Conservation (phyloP, 352 stramenopile genomes). For the Phytophthora citrophthora region DNA sequence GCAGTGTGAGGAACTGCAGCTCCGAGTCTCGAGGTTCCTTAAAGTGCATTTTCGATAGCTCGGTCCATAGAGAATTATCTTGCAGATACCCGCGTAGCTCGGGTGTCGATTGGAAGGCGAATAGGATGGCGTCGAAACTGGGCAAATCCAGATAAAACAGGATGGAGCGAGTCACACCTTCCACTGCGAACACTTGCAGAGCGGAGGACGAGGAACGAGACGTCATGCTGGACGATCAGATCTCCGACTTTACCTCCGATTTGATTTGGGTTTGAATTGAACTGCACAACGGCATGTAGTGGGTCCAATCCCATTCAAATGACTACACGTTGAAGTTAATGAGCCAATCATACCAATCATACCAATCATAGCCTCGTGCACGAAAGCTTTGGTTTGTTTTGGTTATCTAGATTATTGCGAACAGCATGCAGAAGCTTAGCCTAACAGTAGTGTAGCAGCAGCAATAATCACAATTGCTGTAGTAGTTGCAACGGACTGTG, state of each 20-base stretch:
- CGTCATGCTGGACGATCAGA: background rate
- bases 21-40: slow-evolving; percentile 20
- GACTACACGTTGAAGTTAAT: no score
- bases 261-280: background rate
- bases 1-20: slow-evolving; percentile 29
- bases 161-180: slow-evolving; percentile 32
- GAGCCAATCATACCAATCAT: no score
- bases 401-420: no score
- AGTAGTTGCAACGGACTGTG: background rate
- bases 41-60: slow-evolving; percentile 40
- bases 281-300: background rate
- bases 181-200: slow-evolving; percentile 37
- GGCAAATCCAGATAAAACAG: slow-evolving; percentile 29
- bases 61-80: slow-evolving; percentile 46
- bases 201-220: background rate
- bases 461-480: slow-evolving; percentile 9
- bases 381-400: no score
- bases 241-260: no score
- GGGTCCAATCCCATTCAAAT: no score
- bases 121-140: slow-evolving; percentile 22
- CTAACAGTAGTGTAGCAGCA: background rate
- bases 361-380: no score
- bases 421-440: no score
- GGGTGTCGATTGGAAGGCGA: slow-evolving; percentile 4
- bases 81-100: slow-evolving; percentile 31